Conservation (phyloP, 1,139 yeast species). For the Taphrina sp. region DNA sequence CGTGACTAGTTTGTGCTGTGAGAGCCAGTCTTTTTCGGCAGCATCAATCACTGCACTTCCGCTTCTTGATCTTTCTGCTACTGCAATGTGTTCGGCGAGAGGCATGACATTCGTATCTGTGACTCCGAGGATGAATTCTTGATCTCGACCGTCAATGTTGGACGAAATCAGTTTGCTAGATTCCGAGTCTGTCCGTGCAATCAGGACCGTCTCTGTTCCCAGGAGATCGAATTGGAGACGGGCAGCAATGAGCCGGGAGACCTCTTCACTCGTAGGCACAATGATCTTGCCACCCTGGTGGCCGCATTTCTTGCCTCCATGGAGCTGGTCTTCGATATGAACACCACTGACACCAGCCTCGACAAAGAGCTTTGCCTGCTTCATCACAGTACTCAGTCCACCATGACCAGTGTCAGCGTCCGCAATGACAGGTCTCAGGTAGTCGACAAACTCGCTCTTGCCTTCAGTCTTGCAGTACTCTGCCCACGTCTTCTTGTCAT, state of each 20-base stretch:
- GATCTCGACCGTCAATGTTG: conserved; percentile 58
- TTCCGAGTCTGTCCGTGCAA: conserved; percentile 63
- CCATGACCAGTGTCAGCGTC: conserved; percentile 72
- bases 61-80: conserved; percentile 49
- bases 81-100: conserved; percentile 50
- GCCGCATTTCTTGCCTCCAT: conserved; percentile 66
- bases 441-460: conserved; percentile 47
- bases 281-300: conserved; percentile 63
- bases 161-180: conserved; percentile 57
- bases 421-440: conserved; percentile 61
- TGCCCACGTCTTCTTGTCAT: conserved; percentile 54
- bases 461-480: conserved; percentile 43
- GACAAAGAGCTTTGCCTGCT: conserved; percentile 61
- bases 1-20: conserved; percentile 49
- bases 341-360: conserved; percentile 67
- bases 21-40: conserved; percentile 52
- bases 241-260: conserved; percentile 58
- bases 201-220: conserved; percentile 58
- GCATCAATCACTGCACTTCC: conserved; percentile 45
- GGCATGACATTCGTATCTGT: conserved; percentile 49
- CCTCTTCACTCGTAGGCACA: conserved; percentile 61
- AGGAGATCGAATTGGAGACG: conserved; percentile 65
- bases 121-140: conserved; percentile 55
- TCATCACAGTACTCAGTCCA: conserved; percentile 64
- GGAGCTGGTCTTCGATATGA: conserved; percentile 63